Conservation (phyloP, 805 yeast species). For the Kockiozyma suomiensis region DNA sequence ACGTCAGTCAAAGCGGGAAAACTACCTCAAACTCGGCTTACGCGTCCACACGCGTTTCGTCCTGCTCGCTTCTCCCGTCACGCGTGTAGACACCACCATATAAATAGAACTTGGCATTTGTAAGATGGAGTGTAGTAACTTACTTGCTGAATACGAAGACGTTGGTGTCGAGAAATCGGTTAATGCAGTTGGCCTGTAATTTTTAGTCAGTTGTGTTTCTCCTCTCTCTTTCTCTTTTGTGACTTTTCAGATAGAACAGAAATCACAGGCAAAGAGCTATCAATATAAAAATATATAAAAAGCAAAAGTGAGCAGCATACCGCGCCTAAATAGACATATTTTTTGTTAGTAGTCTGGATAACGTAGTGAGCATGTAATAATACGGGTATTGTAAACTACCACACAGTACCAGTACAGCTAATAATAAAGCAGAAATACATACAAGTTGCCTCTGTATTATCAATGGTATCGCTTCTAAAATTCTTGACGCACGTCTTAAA, state of each 20-base stretch:
- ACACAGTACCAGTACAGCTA: too few relatives aligned
- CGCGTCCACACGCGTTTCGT: background rate
- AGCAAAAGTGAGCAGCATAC: too few relatives aligned
- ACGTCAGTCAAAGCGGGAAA: too few relatives aligned
- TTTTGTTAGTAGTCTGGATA: background rate
- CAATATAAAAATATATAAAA: too few relatives aligned
- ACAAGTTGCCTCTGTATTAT: conserved; percentile 67
- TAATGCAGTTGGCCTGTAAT: conserved; percentile 69
- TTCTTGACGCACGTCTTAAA: conserved; percentile 76
- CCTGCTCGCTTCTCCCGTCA: background rate
- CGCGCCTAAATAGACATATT: background rate
- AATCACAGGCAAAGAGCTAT: too few relatives aligned
- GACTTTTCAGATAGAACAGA: too few relatives aligned
- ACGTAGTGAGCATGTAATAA: too few relatives aligned
- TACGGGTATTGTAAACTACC: too few relatives aligned
- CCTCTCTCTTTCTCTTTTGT: too few relatives aligned
- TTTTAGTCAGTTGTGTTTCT: background rate
- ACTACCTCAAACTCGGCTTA: too few relatives aligned
- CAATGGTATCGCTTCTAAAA: conserved; percentile 49
- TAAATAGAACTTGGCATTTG: too few relatives aligned
- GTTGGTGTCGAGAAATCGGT: conserved; percentile 84
- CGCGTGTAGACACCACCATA: background rate
- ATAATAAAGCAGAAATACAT: conserved; percentile 27
- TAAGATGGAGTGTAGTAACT: too few relatives aligned
- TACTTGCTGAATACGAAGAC: conserved; percentile 71